phyloP scores from a whole-genome alignment of 108 stramenopile genomes.

The Cyclostephanos tholiformis region DNA sequence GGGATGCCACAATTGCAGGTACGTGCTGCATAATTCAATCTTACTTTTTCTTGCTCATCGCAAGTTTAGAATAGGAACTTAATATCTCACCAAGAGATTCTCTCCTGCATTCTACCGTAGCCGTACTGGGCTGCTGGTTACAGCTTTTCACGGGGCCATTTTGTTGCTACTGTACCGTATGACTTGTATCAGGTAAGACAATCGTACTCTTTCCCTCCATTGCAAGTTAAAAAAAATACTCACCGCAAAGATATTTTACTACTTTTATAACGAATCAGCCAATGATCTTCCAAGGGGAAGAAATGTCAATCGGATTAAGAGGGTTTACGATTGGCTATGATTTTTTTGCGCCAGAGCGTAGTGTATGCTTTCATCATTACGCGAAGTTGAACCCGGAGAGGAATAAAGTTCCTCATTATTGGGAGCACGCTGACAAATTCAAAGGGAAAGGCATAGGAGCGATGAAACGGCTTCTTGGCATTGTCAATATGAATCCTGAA shows the following conservation, averaged over 20 bases:
- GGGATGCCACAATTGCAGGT: slow-evolving; percentile 58
- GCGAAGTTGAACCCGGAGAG: slow-evolving; percentile 41
- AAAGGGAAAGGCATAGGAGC: slow-evolving; percentile 48
- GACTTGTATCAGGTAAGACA: slow-evolving; percentile 57
- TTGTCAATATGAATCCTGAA: slow-evolving; percentile 63
- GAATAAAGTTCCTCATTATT: slow-evolving; percentile 50
- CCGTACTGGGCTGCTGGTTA: slow-evolving; percentile 90
- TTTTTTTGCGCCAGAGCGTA: slow-evolving; percentile 57
- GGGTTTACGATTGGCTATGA: slow-evolving; percentile 69
- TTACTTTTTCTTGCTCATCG: neutral
- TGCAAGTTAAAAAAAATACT: neutral
- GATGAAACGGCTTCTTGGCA: slow-evolving; percentile 55
- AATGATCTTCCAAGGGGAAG: slow-evolving; percentile 71
- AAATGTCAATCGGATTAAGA: slow-evolving; percentile 59
- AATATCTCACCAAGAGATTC: slow-evolving; percentile 4
- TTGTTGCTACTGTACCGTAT: slow-evolving; percentile 56
- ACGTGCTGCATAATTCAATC: too few species aligned
- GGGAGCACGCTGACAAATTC: slow-evolving; percentile 44
- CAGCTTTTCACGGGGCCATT: slow-evolving; percentile 59
- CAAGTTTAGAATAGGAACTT: slow-evolving; percentile 15
- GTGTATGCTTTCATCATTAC: slow-evolving; percentile 66
- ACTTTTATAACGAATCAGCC: slow-evolving; percentile 34
- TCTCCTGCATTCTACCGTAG: slow-evolving; percentile 9
- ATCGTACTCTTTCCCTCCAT: slow-evolving; percentile 28
- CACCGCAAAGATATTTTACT: slow-evolving; percentile 6